Base-by-base conservation (phyloP, 2,329 filamentous ascomycete species). In the Talaromyces sp. region DNA sequence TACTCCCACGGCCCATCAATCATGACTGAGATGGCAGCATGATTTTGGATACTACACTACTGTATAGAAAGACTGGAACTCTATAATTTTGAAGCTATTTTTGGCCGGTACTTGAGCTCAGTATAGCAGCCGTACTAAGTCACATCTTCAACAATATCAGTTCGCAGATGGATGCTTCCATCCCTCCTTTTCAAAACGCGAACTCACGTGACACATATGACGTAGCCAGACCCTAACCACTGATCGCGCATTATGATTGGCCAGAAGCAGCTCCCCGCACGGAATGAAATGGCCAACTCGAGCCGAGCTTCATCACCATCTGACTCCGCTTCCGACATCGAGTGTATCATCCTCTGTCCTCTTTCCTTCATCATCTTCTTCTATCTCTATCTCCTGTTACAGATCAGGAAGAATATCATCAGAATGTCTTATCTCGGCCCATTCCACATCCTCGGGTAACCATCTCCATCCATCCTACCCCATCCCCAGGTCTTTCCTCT, bases 131-230 rank as follows among this genome's bases (percentile, higher is more conserved):
- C 9, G 9, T 37, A 9, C 11, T 10, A 37, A 37, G 13, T 31
- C 27, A 8, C 27, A 31, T 31, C 4, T 1, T 31, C 27, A 31
- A 31, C 27, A 27, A 27, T 27, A 27, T 8, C 27, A 4, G 13
- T 13, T 10, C 13, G 9, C 13, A 11, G 3, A 37, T 37, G 35
- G 35, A 37, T 37, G 13, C 35, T 11, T 11, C 9, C 35, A 7
- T 37, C 9, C 13, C 3, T 13, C 35, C 35, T 13, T 37, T 37
- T 37, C 35, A 37, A 13, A 37, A 37, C 9, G 35, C 27, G 77
- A 69, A 66, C 66, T 70, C 76, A 78, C 75, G 77, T 80, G 78
- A 78, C 73, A n/a, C 9, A 2, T 15, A 59, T 66, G 62, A 54
- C 49, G 39, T 63, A 52, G 43, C 7, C 22, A 3, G n/a, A 8